A percentile compares a stretch with the other conserved stretches of the same genome.
These are phyloP conservation scores for Rickenella mellea DNA, from an alignment of 768 basidiomycete genomes.

Conservation along the genomic window DNA sequence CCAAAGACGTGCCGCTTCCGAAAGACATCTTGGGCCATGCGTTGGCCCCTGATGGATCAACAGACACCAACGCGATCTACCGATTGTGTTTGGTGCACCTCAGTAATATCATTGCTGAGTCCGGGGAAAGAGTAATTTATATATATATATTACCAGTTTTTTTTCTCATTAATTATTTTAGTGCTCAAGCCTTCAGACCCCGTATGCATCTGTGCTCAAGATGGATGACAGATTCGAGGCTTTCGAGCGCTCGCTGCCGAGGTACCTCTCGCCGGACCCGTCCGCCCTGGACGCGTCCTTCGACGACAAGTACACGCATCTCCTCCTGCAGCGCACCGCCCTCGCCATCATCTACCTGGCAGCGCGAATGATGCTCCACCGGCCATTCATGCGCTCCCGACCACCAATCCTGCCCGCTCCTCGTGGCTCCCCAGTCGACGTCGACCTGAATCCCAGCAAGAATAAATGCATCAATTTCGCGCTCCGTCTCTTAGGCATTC, in stretches of 20 bases:
- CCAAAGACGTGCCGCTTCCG: constrained; percentile 27
- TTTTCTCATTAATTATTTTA: constrained; percentile 1
- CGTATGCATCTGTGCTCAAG: constrained; percentile 26
- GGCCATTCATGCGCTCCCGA: constrained; percentile 30
- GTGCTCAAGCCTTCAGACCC: constrained; percentile 28
- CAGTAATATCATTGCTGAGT: constrained; percentile 29
- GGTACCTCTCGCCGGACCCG: constrained; percentile 26
- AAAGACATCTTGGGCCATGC: constrained; percentile 6
- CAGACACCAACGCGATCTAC: constrained; percentile 27
- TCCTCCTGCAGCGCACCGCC: constrained; percentile 32
- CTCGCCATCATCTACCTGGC: constrained; percentile 39
- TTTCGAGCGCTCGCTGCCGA: constrained; percentile 34
- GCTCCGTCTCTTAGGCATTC: constrained; percentile 32
- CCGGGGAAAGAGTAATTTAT: constrained; percentile 28
- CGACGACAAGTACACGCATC: constrained; percentile 22
- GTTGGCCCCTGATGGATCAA: constrained; percentile 19
- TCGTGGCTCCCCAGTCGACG: constrained; percentile 15
- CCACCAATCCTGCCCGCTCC: constrained; percentile 10
- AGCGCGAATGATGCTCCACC: constrained; percentile 34
- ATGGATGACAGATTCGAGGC: constrained; percentile 33
- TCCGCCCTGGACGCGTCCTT: constrained; percentile 4
- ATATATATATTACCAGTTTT: neutral
- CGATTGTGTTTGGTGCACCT: constrained; percentile 28
- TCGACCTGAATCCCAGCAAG: constrained; percentile 22
- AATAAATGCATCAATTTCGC: constrained; percentile 30